phyloP scores from a whole-genome alignment of 1,139 yeast species.

The Geotrichum carabidarum region DNA sequence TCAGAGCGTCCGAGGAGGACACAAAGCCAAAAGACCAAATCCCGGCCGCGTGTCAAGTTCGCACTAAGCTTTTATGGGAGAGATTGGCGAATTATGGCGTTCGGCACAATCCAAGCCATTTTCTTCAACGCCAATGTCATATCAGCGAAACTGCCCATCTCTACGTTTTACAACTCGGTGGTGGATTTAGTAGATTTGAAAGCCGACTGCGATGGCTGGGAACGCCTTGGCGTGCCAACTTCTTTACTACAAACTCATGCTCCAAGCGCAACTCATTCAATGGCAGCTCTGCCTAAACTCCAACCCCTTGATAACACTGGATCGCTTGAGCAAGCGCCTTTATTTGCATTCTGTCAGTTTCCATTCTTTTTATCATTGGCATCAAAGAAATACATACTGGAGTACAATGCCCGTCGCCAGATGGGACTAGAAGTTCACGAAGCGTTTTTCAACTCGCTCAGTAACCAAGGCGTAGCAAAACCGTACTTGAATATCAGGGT shows the following conservation, averaged over 20 bases:
- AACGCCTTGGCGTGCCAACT: conserved; percentile 31
- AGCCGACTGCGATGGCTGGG: conserved; percentile 85
- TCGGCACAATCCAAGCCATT: conserved; percentile 53
- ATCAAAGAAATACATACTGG: conserved; percentile 71
- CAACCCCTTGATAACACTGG: not conserved
- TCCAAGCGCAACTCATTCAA: conserved; percentile 7
- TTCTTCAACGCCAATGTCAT: conserved; percentile 53
- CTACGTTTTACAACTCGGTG: conserved; percentile 70
- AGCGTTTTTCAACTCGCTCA: conserved; percentile 73
- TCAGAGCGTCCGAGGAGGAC: not conserved
- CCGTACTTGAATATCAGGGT: conserved; percentile 65
- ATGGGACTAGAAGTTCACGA: conserved; percentile 90
- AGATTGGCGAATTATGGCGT: conserved; percentile 76
- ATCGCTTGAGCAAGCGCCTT: conserved; percentile 3
- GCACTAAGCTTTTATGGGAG: conserved; percentile 57
- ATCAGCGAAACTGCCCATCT: conserved; percentile 42
- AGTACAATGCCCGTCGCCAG: conserved; percentile 72
- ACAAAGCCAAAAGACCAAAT: not conserved
- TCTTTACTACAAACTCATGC: conserved; percentile 3
- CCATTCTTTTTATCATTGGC: conserved; percentile 82
- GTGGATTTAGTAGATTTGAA: conserved; percentile 73
- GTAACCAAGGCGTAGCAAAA: conserved; percentile 55
- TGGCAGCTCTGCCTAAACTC: not conserved
- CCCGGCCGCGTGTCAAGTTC: not conserved
- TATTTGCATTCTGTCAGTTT: conserved; percentile 58